A percentile compares a stretch with the other conserved stretches of the same genome.
Evolutionary conservation across 202 grass and related monocot genomes (phyloP).

Genomic region (Panicum hallii): DNA sequence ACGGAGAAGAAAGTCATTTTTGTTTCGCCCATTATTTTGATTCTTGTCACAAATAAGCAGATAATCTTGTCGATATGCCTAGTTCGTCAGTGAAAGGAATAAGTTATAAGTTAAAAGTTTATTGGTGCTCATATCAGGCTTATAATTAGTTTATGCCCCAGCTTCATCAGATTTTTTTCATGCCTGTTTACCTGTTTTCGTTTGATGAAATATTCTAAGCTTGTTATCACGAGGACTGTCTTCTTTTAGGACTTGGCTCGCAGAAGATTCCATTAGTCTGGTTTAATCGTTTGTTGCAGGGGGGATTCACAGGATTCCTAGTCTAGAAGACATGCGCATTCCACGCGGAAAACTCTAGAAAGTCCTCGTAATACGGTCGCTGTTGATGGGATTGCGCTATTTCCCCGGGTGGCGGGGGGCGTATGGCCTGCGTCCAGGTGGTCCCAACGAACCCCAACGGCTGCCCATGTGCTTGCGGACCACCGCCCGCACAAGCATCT

Average conservation of each 20-base stretch:
- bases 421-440: constrained; percentile 17
- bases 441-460: constrained; percentile 31
- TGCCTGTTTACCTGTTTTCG: background rate
- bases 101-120: constrained; percentile 5
- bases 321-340: background rate
- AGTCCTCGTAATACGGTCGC: background rate
- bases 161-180: background rate
- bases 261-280: too few relatives aligned
- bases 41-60: constrained; percentile 59
- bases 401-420: background rate
- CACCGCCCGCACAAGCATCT: background rate
- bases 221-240: background rate
- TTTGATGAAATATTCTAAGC: background rate
- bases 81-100: constrained; percentile 35
- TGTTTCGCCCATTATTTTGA: constrained; percentile 71
- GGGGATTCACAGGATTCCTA: background rate
- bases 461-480: constrained; percentile 38
- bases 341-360: background rate
- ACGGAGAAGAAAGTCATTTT: constrained; percentile 54
- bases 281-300: too few relatives aligned
- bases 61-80: constrained; percentile 51
- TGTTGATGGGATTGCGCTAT: background rate
- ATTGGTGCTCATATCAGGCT: background rate
- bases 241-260: background rate
- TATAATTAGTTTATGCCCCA: constrained; percentile 6